Conservation (phyloP, 2,329 filamentous ascomycete genomes). For the Fonsecaea nubica region DNA sequence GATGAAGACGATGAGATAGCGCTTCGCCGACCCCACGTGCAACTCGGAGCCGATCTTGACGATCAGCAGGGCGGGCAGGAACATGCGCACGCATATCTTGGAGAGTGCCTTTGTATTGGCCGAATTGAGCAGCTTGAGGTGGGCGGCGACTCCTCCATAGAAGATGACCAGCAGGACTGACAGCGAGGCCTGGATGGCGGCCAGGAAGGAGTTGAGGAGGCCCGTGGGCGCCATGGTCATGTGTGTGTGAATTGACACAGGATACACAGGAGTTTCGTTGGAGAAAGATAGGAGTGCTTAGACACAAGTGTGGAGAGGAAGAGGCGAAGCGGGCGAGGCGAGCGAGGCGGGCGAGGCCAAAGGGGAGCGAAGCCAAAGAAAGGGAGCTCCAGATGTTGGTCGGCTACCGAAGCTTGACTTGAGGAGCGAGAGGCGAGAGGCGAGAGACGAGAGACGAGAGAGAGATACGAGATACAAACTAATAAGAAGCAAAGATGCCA, state of each 20-base stretch:
- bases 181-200: constrained; percentile 62
- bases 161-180: constrained; percentile 62
- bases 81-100: constrained; percentile 59
- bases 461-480: neutral
- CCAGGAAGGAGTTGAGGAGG: constrained; percentile 52
- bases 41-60: constrained; percentile 61
- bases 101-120: constrained; percentile 60
- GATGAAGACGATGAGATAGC: constrained; percentile 59
- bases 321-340: neutral
- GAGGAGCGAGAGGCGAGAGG: no score
- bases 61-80: constrained; percentile 61
- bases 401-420: neutral
- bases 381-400: neutral
- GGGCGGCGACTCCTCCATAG: constrained; percentile 59
- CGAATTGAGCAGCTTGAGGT: constrained; percentile 57
- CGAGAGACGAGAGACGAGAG: no score
- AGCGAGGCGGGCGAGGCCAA: neutral
- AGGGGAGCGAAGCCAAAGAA: no score
- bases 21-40: constrained; percentile 53
- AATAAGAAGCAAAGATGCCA: neutral
- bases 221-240: constrained; percentile 32
- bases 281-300: no score
- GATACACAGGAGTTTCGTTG: no score
- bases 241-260: neutral
- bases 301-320: neutral